phyloP scores from a whole-genome alignment of 2,329 filamentous ascomycete species.

The Epicoccum sorghinum region DNA sequence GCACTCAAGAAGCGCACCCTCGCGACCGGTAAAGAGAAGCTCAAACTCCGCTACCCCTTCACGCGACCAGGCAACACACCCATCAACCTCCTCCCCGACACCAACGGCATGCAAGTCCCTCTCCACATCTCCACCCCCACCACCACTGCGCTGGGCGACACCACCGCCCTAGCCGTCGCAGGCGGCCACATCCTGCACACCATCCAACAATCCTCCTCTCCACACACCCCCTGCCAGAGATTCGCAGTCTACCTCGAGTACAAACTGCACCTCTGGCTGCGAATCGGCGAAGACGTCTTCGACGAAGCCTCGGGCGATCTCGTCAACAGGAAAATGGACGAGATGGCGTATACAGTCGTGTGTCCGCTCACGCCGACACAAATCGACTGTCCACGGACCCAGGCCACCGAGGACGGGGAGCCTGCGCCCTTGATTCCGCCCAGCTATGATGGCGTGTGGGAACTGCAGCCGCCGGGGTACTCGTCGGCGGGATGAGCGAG shows the following conservation, averaged over 20 bases:
- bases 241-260: conserved; percentile 15
- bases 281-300: conserved; percentile 16
- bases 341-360: conserved; percentile 17
- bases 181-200: conserved; percentile 14
- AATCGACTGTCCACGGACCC: not conserved
- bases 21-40: conserved; percentile 4
- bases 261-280: conserved; percentile 16
- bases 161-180: conserved; percentile 4
- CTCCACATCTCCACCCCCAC: conserved; percentile 1
- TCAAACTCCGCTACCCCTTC: conserved; percentile 14
- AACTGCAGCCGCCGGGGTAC: conserved; percentile 1
- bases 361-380: conserved; percentile 5
- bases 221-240: not conserved
- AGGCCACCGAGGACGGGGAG: not conserved
- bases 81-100: not conserved
- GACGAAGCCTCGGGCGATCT: conserved; percentile 14
- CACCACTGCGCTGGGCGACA: not conserved
- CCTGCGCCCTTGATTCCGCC: conserved; percentile 2
- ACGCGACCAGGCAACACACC: conserved; percentile 1
- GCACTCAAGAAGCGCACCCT: conserved; percentile 5
- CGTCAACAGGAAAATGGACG: conserved; percentile 18
- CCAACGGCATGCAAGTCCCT: not conserved
- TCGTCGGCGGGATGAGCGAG: not conserved
- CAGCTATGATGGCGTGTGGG: conserved; percentile 10
- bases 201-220: not conserved